Base-by-base conservation (phyloP, 768 basidiomycete species). In the Rickenella mellea region DNA sequence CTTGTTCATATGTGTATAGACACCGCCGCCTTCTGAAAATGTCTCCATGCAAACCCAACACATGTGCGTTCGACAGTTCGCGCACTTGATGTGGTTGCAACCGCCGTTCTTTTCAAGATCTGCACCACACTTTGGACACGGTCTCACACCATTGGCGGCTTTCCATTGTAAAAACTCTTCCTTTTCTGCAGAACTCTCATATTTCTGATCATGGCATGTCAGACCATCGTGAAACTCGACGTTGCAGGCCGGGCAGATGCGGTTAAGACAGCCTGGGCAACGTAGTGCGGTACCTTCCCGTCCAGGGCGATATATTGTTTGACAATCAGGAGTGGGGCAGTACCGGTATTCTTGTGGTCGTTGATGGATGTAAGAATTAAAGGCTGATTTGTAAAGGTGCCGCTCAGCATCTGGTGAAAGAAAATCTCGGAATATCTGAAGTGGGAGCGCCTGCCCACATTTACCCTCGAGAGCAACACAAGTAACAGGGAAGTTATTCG, bases 241-340 rank as follows among this genome's bases (percentile, higher is more conserved):
- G 28, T 67, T 65, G 50, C 85, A 88, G 28, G 65, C 58, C 0
- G 80, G 64, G 53, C 85, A 88, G 35, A 87, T 81, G n/a, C 75
- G 70, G 4, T 68, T 51, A n/a, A 83, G 68, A 52, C 85, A 88
- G 2, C 77, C 75, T 1, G 82, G 82, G 41, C 85, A 88, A 40
- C 78, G 79, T 27, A 86, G 56, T 7, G 72, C 62, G 6, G 70
- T 65, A 19, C 72, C 73, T 9, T 56, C 58, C 1, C 70, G 62
- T 0, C 69, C 71, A 1, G 68, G 53, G 21, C 83, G 76, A 55
- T 89, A 90, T 6, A 87, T 68, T 50, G 85, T 80, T 0, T 65
- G 64, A 50, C 86, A 90, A 54, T 89, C 83, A 0, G 87, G 80
- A 0, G 84, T 80, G 0, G 86, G 86, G 58, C 87, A 90, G 50